phyloP scores from a whole-genome alignment of 805 yeast species.

The Saturnispora dispora region DNA sequence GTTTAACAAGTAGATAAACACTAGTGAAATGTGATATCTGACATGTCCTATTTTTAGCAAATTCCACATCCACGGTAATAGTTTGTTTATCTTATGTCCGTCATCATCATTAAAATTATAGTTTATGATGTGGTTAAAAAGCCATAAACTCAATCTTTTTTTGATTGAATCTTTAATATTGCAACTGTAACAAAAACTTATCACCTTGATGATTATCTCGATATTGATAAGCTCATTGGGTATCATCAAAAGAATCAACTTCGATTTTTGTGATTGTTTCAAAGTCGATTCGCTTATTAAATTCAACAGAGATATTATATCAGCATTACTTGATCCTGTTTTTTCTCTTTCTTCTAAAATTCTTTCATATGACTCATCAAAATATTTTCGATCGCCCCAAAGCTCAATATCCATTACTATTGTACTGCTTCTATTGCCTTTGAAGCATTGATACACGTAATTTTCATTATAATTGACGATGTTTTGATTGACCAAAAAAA shows the following conservation, averaged over 20 bases:
- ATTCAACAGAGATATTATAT: neutral
- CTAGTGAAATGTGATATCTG: neutral
- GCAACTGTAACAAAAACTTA: neutral
- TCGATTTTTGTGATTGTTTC: neutral
- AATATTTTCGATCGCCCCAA: neutral
- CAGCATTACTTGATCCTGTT: neutral
- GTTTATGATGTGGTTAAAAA: neutral
- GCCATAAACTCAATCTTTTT: slow-evolving; percentile 1
- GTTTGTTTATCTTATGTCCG: neutral
- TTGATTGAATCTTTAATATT: neutral
- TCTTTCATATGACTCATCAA: neutral
- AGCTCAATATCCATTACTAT: neutral
- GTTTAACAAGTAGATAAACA: neutral
- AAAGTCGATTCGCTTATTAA: neutral
- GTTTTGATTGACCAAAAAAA: neutral
- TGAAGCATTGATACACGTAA: neutral
- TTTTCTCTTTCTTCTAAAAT: neutral
- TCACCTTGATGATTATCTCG: neutral
- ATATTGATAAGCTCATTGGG: neutral
- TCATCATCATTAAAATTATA: neutral
- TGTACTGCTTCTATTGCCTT: too few relatives aligned
- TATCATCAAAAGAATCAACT: neutral
- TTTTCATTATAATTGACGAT: neutral
- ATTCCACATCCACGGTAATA: slow-evolving; percentile 5
- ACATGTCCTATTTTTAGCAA: slow-evolving; percentile 2